Conservation (phyloP, 2,329 filamentous ascomycete genomes). For the Zasmidium cellare region DNA sequence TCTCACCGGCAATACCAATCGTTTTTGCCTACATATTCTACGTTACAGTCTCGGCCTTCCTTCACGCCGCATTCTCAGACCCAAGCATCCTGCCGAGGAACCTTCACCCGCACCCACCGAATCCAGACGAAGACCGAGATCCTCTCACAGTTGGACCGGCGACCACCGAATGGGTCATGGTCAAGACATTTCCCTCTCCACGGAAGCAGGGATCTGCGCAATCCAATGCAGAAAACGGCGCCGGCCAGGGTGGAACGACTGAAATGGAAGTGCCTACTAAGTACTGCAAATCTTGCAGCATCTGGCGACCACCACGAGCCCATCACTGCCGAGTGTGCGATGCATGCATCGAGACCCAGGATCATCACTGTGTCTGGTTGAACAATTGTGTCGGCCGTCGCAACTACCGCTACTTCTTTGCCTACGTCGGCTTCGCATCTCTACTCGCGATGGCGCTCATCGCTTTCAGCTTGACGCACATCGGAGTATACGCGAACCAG, state of each 20-base stretch:
- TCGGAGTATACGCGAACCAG: conserved; percentile 68
- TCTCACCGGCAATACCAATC: conserved; percentile 86
- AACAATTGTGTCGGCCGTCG: conserved; percentile 97
- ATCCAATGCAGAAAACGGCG: conserved; percentile 17
- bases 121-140: conserved; percentile 69
- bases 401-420: conserved; percentile 97
- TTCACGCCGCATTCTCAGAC: conserved; percentile 89
- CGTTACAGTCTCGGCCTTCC: conserved; percentile 86
- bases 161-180: conserved; percentile 90
- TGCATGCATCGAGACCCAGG: conserved; percentile 94
- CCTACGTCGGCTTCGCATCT: conserved; percentile 80
- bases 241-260: conserved; percentile 49
- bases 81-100: conserved; percentile 93
- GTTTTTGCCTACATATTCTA: conserved; percentile 89
- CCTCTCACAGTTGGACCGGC: conserved; percentile 78
- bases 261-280: conserved; percentile 98
- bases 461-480: conserved; percentile 75
- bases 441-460: conserved; percentile 75
- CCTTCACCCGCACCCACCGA: conserved; percentile 80
- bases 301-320: conserved; percentile 92
- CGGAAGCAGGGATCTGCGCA: conserved; percentile 10
- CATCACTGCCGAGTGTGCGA: conserved; percentile 97
- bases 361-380: conserved; percentile 98
- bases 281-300: conserved; percentile 95
- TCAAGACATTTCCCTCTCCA: conserved; percentile 44